Percentiles rank a stretch among this genome's conserved stretches.
These are phyloP conservation scores for Lasiodiplodia theobromae DNA, from an alignment of 2,329 filamentous ascomycete genomes.

Conservation along the genomic window DNA sequence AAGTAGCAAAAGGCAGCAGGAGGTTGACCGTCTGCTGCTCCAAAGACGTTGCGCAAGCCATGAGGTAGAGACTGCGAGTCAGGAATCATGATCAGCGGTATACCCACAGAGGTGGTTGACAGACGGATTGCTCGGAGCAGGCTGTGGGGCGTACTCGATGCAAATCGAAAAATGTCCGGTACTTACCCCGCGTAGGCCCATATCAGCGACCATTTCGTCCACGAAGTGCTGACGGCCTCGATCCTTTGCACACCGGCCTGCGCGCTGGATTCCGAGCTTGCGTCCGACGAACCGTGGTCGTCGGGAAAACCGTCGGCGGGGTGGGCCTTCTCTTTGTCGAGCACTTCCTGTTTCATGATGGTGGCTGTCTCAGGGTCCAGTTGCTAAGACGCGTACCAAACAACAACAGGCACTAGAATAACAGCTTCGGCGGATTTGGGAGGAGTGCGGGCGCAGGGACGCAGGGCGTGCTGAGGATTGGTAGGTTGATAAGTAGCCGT, in stretches of 20 bases:
- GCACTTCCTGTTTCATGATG: conserved; percentile 15
- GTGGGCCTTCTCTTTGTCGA: not conserved
- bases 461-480: not conserved
- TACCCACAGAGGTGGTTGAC: not conserved
- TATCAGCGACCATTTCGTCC: conserved; percentile 56
- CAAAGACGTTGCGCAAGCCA: conserved; percentile 72
- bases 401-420: not conserved
- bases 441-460: not conserved
- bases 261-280: not conserved
- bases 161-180: not conserved
- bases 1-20: conserved; percentile 70
- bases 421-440: not conserved
- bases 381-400: not conserved
- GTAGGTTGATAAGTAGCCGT: not conserved
- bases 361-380: not conserved
- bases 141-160: not conserved
- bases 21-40: conserved; percentile 69
- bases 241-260: conserved; percentile 54
- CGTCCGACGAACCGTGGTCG: not conserved
- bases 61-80: conserved; percentile 54
- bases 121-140: not conserved
- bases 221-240: conserved; percentile 57
- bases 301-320: not conserved
- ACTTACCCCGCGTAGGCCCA: conserved; percentile 54
- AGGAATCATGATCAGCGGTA: conserved; percentile 34